phyloP scores from a whole-genome alignment of 176 grass and related monocot species.

The Alloteropsis semialata region DNA sequence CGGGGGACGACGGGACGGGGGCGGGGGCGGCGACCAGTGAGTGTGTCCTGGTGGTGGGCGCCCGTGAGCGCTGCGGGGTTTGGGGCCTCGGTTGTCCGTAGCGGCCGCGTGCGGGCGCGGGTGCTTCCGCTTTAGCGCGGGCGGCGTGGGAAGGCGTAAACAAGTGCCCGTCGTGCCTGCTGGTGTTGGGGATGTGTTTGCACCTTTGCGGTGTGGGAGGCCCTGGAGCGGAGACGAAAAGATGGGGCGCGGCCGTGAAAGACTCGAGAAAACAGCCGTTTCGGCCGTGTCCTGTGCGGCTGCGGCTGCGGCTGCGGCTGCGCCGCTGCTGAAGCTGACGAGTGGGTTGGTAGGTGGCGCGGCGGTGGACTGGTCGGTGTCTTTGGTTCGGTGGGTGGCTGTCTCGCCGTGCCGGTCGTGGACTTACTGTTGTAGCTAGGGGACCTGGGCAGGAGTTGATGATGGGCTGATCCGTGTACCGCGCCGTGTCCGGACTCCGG shows the following conservation, averaged over 20 bases:
- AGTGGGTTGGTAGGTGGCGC: neutral
- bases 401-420: neutral
- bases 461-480: neutral
- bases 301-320: too few relatives aligned
- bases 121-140: neutral
- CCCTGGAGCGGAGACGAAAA: too few relatives aligned
- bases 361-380: neutral
- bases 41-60: neutral
- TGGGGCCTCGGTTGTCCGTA: slow-evolving; percentile 18
- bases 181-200: neutral
- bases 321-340: neutral
- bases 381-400: neutral
- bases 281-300: too few relatives aligned
- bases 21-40: neutral
- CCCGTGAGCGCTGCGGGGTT: slow-evolving; percentile 22
- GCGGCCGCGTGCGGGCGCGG: neutral
- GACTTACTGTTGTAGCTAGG: neutral
- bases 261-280: neutral
- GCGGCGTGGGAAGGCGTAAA: slow-evolving; percentile 4
- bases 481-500: neutral
- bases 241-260: neutral
- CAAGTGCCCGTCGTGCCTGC: neutral
- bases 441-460: neutral
- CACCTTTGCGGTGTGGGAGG: neutral
- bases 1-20: neutral